A percentile compares a stretch with the other conserved stretches of the same genome.
Evolutionary conservation across 352 stramenopile genomes (phyloP).

Genomic region (Pythium sukuiense): DNA sequence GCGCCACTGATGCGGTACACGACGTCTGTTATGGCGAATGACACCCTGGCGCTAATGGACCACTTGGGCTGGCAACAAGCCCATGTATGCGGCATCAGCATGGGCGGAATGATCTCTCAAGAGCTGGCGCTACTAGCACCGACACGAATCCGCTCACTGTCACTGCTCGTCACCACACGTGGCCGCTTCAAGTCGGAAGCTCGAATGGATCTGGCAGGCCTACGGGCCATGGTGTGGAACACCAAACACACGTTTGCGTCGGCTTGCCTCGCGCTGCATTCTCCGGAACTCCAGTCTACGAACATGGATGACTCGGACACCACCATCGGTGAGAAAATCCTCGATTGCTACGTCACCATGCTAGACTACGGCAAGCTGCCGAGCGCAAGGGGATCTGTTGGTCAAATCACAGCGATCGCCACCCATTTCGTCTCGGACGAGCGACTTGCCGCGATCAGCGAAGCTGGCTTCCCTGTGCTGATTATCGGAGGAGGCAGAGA

Average conservation of each 20-base stretch:
- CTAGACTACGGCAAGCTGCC: slow-evolving; percentile 1
- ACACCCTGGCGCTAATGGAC: slow-evolving; percentile 56
- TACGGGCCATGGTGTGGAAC: slow-evolving; percentile 34
- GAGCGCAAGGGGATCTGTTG: slow-evolving; percentile 13
- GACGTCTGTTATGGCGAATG: slow-evolving; percentile 60
- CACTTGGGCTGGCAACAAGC: slow-evolving; percentile 45
- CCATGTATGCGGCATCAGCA: slow-evolving; percentile 43
- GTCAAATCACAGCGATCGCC: slow-evolving; percentile 22
- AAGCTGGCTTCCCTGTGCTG: slow-evolving; percentile 45
- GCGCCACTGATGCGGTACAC: slow-evolving; percentile 51
- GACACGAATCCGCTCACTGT: slow-evolving; percentile 46
- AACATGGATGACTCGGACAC: slow-evolving; percentile 29
- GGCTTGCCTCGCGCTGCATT: slow-evolving; percentile 38
- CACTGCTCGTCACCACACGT: slow-evolving; percentile 49
- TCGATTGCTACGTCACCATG: slow-evolving; percentile 16
- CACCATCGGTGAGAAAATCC: slow-evolving; percentile 13
- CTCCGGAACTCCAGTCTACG: slow-evolving; percentile 33
- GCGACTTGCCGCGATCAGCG: slow-evolving; percentile 39
- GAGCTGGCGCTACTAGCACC: slow-evolving; percentile 48
- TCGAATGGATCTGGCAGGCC: slow-evolving; percentile 10
- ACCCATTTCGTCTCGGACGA: slow-evolving; percentile 56
- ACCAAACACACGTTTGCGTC: slow-evolving; percentile 29
- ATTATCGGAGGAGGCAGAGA: slow-evolving; percentile 48
- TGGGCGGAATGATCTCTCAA: slow-evolving; percentile 50
- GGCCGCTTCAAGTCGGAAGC: slow-evolving; percentile 41